Evolutionary conservation across 1,284 basidiomycete species (phyloP), one percentile per base, ranked within the genome.

Genomic region (Trichosporon faecale): DNA sequence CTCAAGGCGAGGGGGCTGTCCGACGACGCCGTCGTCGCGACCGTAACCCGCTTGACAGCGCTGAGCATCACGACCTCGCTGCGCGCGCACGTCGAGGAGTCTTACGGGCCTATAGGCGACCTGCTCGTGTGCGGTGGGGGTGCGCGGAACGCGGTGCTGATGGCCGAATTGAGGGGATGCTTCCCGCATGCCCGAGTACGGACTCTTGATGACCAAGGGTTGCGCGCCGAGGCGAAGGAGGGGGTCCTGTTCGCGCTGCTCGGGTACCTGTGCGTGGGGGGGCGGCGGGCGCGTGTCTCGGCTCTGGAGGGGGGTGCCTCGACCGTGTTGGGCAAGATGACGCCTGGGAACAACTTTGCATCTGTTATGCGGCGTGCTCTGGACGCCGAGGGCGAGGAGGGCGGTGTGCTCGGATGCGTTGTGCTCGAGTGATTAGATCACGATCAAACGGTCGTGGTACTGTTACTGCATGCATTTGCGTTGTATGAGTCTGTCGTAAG

Each of bases 91-190:
- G 68, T 70, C 25, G 40, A 46, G n/a, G n/a, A 1, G 1, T 2
- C 2, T 3, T 16, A 40, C 9, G 67, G 44, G 16, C 35, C 31
- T 16, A 49, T 68, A 2, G 64, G 52, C 29, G 65, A 75, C 72
- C 68, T 76, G 21, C 73, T 70, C 66, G 71, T 75, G 63, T 76
- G 75, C 27, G 75, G 75, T 21, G 75, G 74, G 16, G 75, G 75
- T 6, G 72, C 74, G 21, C 66, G 68, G 29, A 76, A 76, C 66
- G 74, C 75, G 2, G 71, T 72, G 31, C 72, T 74, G 44, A 70
- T 68, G 52, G 66, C 57, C 9, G 71, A 61, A 40, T 64, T 76
- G 21, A 66, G 66, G n/a, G n/a, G 18, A 16, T 7, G 65, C 64
- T 72, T 69, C 49, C 75, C 74, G 3, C 65, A 66, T 31, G 71